Conservation (phyloP, 305 asterid genomes). For the Andrographis paniculata region DNA sequence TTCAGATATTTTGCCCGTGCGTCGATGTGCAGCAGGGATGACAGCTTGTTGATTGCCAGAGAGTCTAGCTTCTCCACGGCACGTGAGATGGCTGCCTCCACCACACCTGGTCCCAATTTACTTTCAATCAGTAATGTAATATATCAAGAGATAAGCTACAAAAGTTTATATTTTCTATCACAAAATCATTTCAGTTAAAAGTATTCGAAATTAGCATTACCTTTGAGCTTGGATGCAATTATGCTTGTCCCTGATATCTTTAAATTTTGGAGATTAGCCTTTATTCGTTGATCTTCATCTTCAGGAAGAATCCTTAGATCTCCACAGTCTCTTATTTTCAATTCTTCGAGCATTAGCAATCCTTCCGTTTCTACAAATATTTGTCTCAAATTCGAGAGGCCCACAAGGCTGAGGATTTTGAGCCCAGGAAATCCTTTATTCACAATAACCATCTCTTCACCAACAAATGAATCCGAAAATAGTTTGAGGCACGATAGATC, state of each 20-base stretch:
- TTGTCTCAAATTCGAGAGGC: neutral
- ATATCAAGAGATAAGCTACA: no score
- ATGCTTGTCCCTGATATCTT: neutral
- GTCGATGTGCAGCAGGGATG: no score
- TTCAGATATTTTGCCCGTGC: no score
- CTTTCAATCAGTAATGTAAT: no score
- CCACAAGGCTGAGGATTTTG: neutral
- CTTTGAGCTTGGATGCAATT: neutral
- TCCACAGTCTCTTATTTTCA: neutral
- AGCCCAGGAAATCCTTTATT: neutral
- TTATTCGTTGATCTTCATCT: constrained; percentile 4
- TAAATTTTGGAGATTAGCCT: constrained; percentile 8
- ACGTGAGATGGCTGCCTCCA: no score
- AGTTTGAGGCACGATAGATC: constrained; percentile 4
- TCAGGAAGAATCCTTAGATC: neutral
- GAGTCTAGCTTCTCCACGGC: no score
- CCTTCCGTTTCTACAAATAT: neutral
- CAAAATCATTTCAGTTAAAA: no score
- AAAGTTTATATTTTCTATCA: no score
- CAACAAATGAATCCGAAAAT: neutral
- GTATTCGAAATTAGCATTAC: no score
- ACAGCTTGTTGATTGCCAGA: no score
- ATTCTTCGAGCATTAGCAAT: neutral
- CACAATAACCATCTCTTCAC: constrained; percentile 9
- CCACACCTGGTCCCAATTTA: no score